phyloP scores from a whole-genome alignment of 192 early-diverging fungal genomes.

The Dissophora globulifera region DNA sequence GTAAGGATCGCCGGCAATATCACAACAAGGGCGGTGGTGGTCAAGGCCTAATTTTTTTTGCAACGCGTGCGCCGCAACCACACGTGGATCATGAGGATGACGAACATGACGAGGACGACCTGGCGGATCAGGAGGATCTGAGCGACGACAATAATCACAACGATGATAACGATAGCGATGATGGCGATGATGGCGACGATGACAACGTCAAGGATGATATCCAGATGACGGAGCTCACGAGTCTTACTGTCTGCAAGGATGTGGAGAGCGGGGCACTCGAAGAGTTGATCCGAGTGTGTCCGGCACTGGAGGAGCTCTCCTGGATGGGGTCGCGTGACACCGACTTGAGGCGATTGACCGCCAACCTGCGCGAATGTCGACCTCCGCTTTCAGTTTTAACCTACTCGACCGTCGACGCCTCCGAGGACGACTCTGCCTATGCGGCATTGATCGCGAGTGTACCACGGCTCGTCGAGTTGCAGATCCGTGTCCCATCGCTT shows the following conservation, averaged over 20 bases:
- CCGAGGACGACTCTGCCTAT: constrained; percentile 7
- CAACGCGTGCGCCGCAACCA: too few relatives aligned
- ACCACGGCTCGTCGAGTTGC: constrained; percentile 13
- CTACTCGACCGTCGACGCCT: constrained; percentile 17
- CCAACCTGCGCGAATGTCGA: constrained; percentile 11
- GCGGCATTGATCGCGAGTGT: constrained; percentile 6
- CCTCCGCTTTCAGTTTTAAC: constrained; percentile 6
- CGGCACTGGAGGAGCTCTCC: constrained; percentile 20
- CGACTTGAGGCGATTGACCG: constrained; percentile 2
- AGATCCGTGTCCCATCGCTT: constrained; percentile 26
- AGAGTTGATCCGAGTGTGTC: constrained; percentile 14
- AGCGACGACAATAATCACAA: not conserved
- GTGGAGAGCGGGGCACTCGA: constrained; percentile 18
- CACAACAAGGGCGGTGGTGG: too few relatives aligned
- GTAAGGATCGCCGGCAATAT: not conserved
- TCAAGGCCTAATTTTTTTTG: too few relatives aligned
- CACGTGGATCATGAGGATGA: not conserved
- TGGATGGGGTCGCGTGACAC: constrained; percentile 24
- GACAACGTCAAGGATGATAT: not conserved
- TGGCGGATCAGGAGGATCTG: not conserved
- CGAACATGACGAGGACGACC: not conserved
- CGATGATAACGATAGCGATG: not conserved
- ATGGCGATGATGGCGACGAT: not conserved
- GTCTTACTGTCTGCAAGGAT: constrained; percentile 25
- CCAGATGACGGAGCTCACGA: not conserved